A percentile compares a stretch with the other conserved stretches of the same genome.
phyloP scores from a whole-genome alignment of 2,329 filamentous ascomycete genomes.

The Neofusicoccum sp. region DNA sequence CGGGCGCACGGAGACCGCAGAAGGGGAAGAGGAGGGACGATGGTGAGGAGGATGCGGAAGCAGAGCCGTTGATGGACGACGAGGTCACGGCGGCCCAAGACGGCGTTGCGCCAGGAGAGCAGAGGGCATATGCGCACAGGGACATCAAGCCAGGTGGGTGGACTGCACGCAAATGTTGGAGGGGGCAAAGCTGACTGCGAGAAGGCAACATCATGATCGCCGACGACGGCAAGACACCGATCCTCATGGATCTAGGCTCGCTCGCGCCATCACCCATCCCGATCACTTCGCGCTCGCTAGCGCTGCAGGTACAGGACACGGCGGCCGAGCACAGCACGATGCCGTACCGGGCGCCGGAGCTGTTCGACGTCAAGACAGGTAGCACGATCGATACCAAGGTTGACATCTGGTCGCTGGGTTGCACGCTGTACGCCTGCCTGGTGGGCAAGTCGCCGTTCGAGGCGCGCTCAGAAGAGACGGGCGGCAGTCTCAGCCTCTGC shows the following conservation, averaged over 20 bases:
- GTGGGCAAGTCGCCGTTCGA: slow-evolving; percentile 98
- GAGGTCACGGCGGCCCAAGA: slow-evolving; percentile 68
- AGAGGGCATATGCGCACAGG: slow-evolving; percentile 83
- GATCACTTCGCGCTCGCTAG: slow-evolving; percentile 85
- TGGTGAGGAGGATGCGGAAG: slow-evolving; percentile 71
- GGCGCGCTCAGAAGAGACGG: slow-evolving; percentile 91
- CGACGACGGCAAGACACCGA: slow-evolving; percentile 81
- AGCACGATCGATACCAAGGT: slow-evolving; percentile 91
- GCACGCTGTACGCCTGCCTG: slow-evolving; percentile 94
- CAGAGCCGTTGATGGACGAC: slow-evolving; percentile 78
- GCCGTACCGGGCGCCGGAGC: slow-evolving; percentile 95
- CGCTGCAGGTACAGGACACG: slow-evolving; percentile 87
- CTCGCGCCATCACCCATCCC: slow-evolving; percentile 82
- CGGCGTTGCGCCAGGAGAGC: slow-evolving; percentile 65
- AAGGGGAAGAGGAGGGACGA: slow-evolving; percentile 51
- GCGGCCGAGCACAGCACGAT: slow-evolving; percentile 97
- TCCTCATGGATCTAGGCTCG: slow-evolving; percentile 96
- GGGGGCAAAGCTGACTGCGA: neutral
- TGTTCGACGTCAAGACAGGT: slow-evolving; percentile 96
- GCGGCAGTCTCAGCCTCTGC: slow-evolving; percentile 87
- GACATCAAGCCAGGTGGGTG: slow-evolving; percentile 90
- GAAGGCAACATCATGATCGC: slow-evolving; percentile 95
- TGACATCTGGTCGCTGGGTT: slow-evolving; percentile 96
- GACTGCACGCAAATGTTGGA: neutral
- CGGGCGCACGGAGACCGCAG: slow-evolving; percentile 43